A percentile compares a stretch with the other conserved stretches of the same genome.
Evolutionary conservation across 441 rosid species (phyloP).

Genomic region (Hura crepitans): DNA sequence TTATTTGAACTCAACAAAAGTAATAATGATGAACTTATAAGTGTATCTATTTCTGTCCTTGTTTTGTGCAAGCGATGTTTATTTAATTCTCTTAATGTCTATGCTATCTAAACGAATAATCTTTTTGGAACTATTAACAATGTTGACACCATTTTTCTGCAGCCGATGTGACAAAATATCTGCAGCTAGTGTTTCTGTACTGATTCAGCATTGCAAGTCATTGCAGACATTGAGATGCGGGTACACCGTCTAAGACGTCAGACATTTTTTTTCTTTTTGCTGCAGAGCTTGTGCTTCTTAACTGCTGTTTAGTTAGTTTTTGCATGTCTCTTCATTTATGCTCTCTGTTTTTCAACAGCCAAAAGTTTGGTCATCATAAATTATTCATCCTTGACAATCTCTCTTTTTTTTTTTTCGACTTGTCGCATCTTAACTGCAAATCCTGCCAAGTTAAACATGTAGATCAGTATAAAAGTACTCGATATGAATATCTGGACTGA

Average conservation of each 20-base stretch:
- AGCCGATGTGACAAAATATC: conserved; percentile 66
- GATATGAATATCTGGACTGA: no score
- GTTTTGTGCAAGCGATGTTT: not conserved
- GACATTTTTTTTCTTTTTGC: not conserved
- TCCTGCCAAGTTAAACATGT: no score
- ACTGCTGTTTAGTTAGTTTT: not conserved
- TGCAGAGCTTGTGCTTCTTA: not conserved
- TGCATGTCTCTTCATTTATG: not conserved
- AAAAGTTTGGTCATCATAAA: no score
- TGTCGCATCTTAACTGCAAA: no score
- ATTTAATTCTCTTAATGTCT: not conserved
- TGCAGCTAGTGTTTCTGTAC: conserved; percentile 57
- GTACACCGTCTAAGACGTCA: conserved; percentile 32
- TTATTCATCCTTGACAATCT: no score
- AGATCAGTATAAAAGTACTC: no score
- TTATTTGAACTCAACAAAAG: not conserved
- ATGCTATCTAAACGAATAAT: not conserved
- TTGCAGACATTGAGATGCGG: conserved; percentile 82
- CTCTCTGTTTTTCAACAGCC: not conserved
- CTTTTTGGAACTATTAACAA: not conserved
- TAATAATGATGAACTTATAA: not conserved
- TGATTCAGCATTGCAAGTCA: conserved; percentile 55
- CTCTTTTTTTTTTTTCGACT: no score
- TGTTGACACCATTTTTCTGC: conserved; percentile 31
- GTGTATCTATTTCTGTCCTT: not conserved